Percentiles rank a stretch among this genome's conserved stretches.
Conservation (phyloP, 2,329 filamentous ascomycete genomes). For the Mycosphaerelloides madeirae region DNA sequence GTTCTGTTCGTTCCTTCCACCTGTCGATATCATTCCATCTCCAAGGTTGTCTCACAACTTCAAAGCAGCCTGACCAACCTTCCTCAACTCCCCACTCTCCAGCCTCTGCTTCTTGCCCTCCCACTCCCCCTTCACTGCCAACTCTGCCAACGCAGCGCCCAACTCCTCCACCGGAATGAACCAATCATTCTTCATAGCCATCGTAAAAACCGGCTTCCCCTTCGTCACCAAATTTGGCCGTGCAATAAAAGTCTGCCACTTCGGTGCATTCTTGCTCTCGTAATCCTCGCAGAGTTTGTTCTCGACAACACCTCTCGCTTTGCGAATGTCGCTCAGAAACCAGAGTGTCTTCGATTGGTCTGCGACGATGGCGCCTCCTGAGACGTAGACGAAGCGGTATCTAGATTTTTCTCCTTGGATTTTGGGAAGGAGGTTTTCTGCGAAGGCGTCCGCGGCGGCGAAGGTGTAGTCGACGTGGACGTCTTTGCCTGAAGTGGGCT, state of each 20-base stretch:
- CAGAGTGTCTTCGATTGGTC: conserved; percentile 32
- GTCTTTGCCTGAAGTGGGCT: conserved; percentile 22
- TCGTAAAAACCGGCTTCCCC: conserved; percentile 10
- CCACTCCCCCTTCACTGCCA: conserved; percentile 15
- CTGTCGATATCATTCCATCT: no score
- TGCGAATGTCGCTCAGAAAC: conserved; percentile 28
- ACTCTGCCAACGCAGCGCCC: conserved; percentile 21
- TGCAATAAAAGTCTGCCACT: conserved; percentile 25
- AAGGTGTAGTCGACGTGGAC: conserved; percentile 35
- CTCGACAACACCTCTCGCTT: conserved; percentile 29
- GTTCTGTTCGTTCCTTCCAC: no score
- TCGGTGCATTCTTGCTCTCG: conserved; percentile 16
- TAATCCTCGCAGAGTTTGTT: conserved; percentile 22
- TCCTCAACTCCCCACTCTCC: conserved; percentile 18
- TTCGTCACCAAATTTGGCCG: conserved; percentile 22
- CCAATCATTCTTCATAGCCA: conserved; percentile 7
- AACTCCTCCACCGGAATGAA: conserved; percentile 21
- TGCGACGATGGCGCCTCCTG: conserved; percentile 30
- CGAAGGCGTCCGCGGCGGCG: conserved; percentile 31
- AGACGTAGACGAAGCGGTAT: conserved; percentile 39
- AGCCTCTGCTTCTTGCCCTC: conserved; percentile 8
- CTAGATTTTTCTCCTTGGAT: conserved; percentile 3
- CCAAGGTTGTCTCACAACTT: no score
- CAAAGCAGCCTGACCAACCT: conserved; percentile 8
- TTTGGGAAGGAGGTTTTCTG: conserved; percentile 12